phyloP scores from a whole-genome alignment of 2,329 filamentous ascomycete species.

The Pestalotiopsis sp. region DNA sequence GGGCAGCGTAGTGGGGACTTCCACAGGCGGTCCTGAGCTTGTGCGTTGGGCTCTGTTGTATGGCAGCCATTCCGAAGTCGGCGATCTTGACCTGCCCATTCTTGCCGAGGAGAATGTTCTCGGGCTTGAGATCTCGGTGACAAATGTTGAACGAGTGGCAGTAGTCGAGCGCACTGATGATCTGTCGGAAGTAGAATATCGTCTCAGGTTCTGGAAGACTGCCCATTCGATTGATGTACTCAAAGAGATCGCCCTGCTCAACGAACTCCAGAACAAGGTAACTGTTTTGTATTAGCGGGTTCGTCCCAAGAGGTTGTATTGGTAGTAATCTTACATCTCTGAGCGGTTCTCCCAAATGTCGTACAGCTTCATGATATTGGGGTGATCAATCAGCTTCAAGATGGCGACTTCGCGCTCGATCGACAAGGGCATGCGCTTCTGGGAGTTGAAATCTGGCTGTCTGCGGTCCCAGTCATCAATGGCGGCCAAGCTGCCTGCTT shows the following conservation, averaged over 20 bases:
- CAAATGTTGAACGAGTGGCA: conserved; percentile 95
- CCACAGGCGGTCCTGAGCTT: conserved; percentile 89
- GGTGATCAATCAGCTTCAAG: conserved; percentile 94
- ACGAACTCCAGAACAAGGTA: conserved; percentile 95
- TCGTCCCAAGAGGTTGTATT: conserved; percentile 14
- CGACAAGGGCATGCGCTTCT: conserved; percentile 78
- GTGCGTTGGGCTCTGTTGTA: conserved; percentile 78
- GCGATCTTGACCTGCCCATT: conserved; percentile 85
- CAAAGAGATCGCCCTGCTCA: conserved; percentile 77
- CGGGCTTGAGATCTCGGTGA: conserved; percentile 93
- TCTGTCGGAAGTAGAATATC: conserved; percentile 86
- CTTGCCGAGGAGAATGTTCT: conserved; percentile 87
- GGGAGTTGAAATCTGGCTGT: conserved; percentile 57
- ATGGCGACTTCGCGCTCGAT: conserved; percentile 96
- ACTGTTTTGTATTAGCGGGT: conserved; percentile 47
- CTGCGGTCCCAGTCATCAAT: conserved; percentile 73
- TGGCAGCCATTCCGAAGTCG: conserved; percentile 96
- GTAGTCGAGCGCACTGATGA: conserved; percentile 88
- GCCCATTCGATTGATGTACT: conserved; percentile 76
- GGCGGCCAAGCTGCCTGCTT: conserved; percentile 82
- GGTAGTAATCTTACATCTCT: conserved; percentile 71
- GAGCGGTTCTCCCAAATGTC: conserved; percentile 98
- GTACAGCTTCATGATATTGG: conserved; percentile 89
- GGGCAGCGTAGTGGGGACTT: conserved; percentile 94
- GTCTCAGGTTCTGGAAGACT: conserved; percentile 79